Base-by-base conservation (phyloP, 441 rosid genomes). In the Syzygium malaccense region DNA sequence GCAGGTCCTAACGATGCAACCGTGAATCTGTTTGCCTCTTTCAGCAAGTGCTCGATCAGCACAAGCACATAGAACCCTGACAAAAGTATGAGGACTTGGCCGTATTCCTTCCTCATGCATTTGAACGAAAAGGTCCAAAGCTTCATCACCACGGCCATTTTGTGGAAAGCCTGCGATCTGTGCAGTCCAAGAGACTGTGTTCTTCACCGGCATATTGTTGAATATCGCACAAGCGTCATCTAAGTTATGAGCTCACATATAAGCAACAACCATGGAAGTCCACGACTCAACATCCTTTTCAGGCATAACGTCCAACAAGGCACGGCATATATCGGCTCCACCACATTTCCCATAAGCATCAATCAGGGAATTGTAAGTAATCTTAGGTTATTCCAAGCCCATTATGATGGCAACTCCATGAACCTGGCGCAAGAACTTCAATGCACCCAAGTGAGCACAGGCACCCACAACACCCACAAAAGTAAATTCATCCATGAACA, bases 111-210 rank as follows among this genome's bases (percentile, higher is more conserved):
- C 93, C 66, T 91, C 90, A 75, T 90, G 89, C 95, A 94, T 91
- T 89, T 90, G 88, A 89, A 71, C n/a, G 32, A 94, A 93, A 85
- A 92, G 91, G 85, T 90, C 90, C 92, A 93, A 88, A 4, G 94
- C 94, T 88, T 91, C 91, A 28, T 87, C 89, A 32, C 92, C 88
- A 56, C 37, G 87, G 45, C 91, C 89, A 68, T 90, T 93, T 86
- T 91, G 92, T 2, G 90, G 91, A 90, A 91, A 93, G 86, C 96
- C 93, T 1, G 92, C 89, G 28, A 94, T 92, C 91, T 93, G 88
- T 86, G 93, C 92, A 89, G 93, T 93, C 94, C 94, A 93, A 83
- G 95, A 91, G 60, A 93, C 92, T 4, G 92, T 88, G 85, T 91
- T 94, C 89, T 90, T 94, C 83, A 87, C 85, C 3, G 93, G 92